These are phyloP conservation scores for Dactylorhiza incarnata DNA, from an alignment of 106 monocot species.

Conservation along the genomic window DNA sequence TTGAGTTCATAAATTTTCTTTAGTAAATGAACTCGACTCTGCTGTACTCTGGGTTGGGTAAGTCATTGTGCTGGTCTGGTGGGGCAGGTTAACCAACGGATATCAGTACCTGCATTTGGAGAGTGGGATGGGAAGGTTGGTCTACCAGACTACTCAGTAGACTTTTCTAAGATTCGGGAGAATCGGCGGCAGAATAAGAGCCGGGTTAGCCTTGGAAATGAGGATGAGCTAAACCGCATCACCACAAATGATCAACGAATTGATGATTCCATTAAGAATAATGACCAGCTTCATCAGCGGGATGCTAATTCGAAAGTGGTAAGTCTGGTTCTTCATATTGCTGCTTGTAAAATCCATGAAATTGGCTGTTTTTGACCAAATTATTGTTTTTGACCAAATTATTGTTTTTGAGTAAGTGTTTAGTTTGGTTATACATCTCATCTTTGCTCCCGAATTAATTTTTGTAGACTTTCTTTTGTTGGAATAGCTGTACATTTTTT, in stretches of 20 bases:
- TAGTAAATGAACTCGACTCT: neutral
- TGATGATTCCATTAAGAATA: neutral
- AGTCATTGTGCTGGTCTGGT: neutral
- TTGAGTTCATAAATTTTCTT: neutral
- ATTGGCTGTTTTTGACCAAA: neutral
- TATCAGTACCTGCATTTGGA: slow-evolving; percentile 11
- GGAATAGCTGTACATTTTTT: neutral
- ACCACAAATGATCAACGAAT: neutral
- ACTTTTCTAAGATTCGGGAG: slow-evolving; percentile 14
- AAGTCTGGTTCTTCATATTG: neutral
- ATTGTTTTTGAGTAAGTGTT: neutral
- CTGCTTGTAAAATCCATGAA: neutral
- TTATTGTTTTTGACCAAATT: neutral
- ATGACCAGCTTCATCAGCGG: neutral
- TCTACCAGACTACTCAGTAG: slow-evolving; percentile 10
- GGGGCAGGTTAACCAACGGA: neutral
- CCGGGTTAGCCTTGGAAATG: slow-evolving; percentile 9
- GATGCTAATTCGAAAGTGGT: neutral
- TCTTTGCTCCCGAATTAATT: neutral
- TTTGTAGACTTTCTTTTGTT: neutral
- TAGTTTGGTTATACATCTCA: neutral
- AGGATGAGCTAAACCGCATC: neutral
- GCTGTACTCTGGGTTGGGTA: slow-evolving; percentile 2
- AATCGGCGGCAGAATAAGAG: neutral
- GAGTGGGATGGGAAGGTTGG: slow-evolving; percentile 12